phyloP scores from a whole-genome alignment of 495 filamentous ascomycete genomes.

The Neurospora terricola region DNA sequence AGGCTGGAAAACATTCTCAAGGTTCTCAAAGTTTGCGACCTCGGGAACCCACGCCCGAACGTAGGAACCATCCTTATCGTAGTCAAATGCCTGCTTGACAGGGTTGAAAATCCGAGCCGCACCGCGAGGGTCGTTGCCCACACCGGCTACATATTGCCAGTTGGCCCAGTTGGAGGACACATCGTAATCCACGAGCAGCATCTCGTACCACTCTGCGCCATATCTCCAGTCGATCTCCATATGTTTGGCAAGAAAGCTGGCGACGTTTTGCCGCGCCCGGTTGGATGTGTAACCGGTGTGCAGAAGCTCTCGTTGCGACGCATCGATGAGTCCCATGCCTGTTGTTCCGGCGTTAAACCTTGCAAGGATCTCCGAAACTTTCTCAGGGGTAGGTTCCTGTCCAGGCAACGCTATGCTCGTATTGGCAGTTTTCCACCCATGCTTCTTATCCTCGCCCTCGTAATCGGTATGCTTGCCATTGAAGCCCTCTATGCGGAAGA shows the following conservation, averaged over 20 bases:
- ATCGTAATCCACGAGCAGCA: slow-evolving; percentile 60
- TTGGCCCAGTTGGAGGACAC: slow-evolving; percentile 64
- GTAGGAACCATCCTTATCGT: slow-evolving; percentile 56
- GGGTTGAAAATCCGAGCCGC: slow-evolving; percentile 62
- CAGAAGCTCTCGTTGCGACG: slow-evolving; percentile 55
- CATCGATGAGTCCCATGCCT: slow-evolving; percentile 62
- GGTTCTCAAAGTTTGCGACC: slow-evolving; percentile 37
- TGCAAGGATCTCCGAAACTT: slow-evolving; percentile 27
- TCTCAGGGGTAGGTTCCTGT: slow-evolving; percentile 22
- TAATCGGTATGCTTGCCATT: slow-evolving; percentile 28
- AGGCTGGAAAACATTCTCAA: slow-evolving; percentile 52
- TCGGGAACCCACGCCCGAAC: slow-evolving; percentile 58
- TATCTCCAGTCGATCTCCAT: slow-evolving; percentile 65
- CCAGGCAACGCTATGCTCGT: slow-evolving; percentile 9
- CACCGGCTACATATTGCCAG: slow-evolving; percentile 66
- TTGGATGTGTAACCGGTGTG: slow-evolving; percentile 66
- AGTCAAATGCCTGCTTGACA: slow-evolving; percentile 60
- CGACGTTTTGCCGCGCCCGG: slow-evolving; percentile 61
- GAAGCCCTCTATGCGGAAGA: slow-evolving; percentile 54
- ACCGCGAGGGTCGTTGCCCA: slow-evolving; percentile 62
- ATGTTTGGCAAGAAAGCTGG: slow-evolving; percentile 59
- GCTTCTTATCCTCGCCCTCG: slow-evolving; percentile 10
- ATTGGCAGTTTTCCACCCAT: slow-evolving; percentile 29
- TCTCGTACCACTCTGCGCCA: slow-evolving; percentile 72
- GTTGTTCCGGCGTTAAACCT: slow-evolving; percentile 54